Evolutionary conservation across 2,329 filamentous ascomycete species (phyloP).

Genomic region (Colletotrichum brevisporum): DNA sequence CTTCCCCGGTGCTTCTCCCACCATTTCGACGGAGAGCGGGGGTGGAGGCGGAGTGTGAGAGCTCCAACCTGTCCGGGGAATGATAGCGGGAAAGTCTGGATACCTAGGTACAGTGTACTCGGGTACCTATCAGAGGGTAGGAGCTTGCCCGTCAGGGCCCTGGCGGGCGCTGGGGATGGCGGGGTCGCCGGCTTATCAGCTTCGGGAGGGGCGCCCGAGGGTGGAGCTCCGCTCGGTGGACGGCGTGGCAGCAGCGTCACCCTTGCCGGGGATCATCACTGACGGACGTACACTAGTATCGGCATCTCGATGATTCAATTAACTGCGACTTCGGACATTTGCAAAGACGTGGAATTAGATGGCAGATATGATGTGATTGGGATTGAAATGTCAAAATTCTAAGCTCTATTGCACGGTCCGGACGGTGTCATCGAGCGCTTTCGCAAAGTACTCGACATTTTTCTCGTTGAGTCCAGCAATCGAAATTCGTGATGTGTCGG

Average conservation of each 20-base stretch:
- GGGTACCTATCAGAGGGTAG: neutral
- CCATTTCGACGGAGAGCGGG: slow-evolving; percentile 4
- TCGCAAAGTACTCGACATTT: slow-evolving; percentile 52
- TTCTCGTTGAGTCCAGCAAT: slow-evolving; percentile 55
- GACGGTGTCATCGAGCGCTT: slow-evolving; percentile 38
- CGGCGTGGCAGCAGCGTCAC: neutral
- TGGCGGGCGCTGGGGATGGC: slow-evolving; percentile 5
- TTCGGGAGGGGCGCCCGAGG: slow-evolving; percentile 35
- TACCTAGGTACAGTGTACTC: neutral
- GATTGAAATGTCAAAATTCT: neutral
- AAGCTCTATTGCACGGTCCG: slow-evolving; percentile 15
- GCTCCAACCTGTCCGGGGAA: neutral
- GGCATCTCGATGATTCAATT: neutral
- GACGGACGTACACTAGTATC: no score
- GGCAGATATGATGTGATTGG: neutral
- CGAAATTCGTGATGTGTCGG: slow-evolving; percentile 54
- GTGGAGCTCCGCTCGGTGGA: slow-evolving; percentile 30
- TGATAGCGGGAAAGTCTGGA: neutral
- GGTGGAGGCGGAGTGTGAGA: slow-evolving; percentile 31
- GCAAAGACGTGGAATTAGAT: neutral
- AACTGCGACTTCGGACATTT: neutral
- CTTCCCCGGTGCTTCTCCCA: neutral
- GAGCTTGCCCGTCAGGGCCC: neutral
- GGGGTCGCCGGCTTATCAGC: slow-evolving; percentile 27
- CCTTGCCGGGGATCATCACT: neutral